Evolutionary conservation across 129 eudicot genomes (phyloP).

Genomic region (Heracleum sosnowskyi): DNA sequence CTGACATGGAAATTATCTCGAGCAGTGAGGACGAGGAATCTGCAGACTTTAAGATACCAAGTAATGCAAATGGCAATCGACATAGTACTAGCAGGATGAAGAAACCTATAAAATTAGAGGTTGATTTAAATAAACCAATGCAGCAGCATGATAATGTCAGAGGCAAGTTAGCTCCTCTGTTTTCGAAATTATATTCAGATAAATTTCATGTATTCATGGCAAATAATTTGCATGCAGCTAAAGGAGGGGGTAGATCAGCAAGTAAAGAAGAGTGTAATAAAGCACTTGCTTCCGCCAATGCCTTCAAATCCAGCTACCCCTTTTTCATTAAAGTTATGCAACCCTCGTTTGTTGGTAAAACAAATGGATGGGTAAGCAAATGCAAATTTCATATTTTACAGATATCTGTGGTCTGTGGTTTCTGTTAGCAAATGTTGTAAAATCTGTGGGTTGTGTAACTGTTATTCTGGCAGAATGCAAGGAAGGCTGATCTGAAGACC

Average conservation of each 20-base stretch:
- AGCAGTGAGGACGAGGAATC: background rate
- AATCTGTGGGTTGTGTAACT: too few species aligned
- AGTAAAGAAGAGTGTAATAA: background rate
- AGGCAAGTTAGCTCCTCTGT: background rate
- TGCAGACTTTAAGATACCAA: background rate
- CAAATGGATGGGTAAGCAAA: slow-evolving; percentile 1
- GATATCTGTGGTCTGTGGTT: too few species aligned
- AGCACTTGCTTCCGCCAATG: slow-evolving; percentile 17
- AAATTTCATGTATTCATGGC: background rate
- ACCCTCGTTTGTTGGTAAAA: slow-evolving; percentile 8
- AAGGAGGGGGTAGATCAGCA: background rate
- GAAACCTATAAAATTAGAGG: background rate
- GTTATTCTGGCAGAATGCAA: slow-evolving; percentile 7
- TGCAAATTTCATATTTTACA: too few species aligned
- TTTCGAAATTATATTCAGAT: background rate
- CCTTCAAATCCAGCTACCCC: slow-evolving; percentile 19
- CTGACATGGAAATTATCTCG: background rate
- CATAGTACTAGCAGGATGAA: background rate
- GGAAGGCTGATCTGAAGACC: background rate
- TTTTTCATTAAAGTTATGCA: slow-evolving; percentile 16
- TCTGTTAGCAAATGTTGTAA: too few species aligned
- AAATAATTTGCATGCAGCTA: background rate
- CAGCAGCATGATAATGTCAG: background rate
- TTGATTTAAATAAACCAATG: background rate
- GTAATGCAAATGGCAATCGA: background rate